Percentiles rank a stretch among this genome's conserved stretches.
Evolutionary conservation across 192 early-diverging fungal species (phyloP).

Genomic region (Backusella tuberculispora): DNA sequence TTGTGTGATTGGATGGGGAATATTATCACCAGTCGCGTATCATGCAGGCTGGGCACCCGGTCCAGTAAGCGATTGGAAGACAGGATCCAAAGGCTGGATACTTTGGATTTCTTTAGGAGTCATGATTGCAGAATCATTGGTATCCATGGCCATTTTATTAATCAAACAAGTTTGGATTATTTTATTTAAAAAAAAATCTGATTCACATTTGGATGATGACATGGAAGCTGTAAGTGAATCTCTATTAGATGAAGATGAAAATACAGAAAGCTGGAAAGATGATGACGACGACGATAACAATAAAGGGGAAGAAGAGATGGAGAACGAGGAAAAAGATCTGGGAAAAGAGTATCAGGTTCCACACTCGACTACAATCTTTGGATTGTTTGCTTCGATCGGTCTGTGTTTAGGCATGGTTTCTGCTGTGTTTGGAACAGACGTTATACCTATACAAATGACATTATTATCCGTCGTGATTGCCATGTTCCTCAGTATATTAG

Average conservation of each 20-base stretch:
- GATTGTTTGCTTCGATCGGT: slow-evolving; percentile 62
- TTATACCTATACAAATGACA: slow-evolving; percentile 68
- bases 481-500: slow-evolving; percentile 75
- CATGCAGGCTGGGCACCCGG: slow-evolving; percentile 73
- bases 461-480: slow-evolving; percentile 72
- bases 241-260: slow-evolving; percentile 22
- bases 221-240: neutral
- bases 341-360: slow-evolving; percentile 63
- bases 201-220: neutral
- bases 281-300: neutral
- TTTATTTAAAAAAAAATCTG: slow-evolving; percentile 18
- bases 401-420: slow-evolving; percentile 66
- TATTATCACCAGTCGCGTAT: slow-evolving; percentile 69
- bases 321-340: slow-evolving; percentile 47
- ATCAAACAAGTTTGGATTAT: slow-evolving; percentile 44
- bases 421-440: slow-evolving; percentile 60
- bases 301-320: slow-evolving; percentile 25
- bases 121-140: slow-evolving; percentile 75
- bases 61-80: slow-evolving; percentile 68
- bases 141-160: slow-evolving; percentile 62
- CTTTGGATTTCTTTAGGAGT: slow-evolving; percentile 80
- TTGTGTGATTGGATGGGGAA: slow-evolving; percentile 72
- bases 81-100: slow-evolving; percentile 75
- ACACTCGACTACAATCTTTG: slow-evolving; percentile 63
- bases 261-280: slow-evolving; percentile 41